phyloP scores from a whole-genome alignment of 768 basidiomycete species.

The Pisolithus microcarpus region DNA sequence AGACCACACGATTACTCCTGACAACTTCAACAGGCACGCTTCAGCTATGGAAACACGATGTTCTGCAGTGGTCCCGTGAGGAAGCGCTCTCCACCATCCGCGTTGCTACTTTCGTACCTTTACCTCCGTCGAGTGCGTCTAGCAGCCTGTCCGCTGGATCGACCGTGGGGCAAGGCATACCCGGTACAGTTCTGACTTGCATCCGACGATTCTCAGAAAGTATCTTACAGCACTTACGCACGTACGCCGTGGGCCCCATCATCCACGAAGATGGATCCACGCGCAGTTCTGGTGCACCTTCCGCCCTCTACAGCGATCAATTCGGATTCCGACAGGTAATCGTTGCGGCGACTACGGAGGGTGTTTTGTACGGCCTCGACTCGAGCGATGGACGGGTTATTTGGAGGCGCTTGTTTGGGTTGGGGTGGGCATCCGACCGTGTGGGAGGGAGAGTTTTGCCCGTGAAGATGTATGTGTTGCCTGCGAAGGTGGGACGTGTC shows the following conservation, averaged over 20 bases:
- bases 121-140: conserved; percentile 47
- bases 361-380: conserved; percentile 79
- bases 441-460: conserved; percentile 53
- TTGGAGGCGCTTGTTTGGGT: conserved; percentile 74
- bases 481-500: conserved; percentile 8
- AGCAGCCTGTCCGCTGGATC: not conserved
- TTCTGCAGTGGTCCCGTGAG: conserved; percentile 70
- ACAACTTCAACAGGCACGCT: conserved; percentile 73
- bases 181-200: not conserved
- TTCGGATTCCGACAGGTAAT: conserved; percentile 88
- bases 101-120: conserved; percentile 65
- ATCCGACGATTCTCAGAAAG: not conserved
- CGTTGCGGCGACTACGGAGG: conserved; percentile 59
- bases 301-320: conserved; percentile 53
- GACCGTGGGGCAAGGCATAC: no score
- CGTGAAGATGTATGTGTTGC: conserved; percentile 52
- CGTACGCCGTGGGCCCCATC: conserved; percentile 17
- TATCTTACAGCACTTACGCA: conserved; percentile 22
- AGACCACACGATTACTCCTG: conserved; percentile 41
- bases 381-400: conserved; percentile 68
- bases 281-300: conserved; percentile 20
- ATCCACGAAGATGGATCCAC: conserved; percentile 9
- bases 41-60: conserved; percentile 62
- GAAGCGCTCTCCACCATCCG: conserved; percentile 64
- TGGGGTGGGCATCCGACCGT: conserved; percentile 53